Conservation (phyloP, 257 asterid species). For the Paraleonurus japonicus region DNA sequence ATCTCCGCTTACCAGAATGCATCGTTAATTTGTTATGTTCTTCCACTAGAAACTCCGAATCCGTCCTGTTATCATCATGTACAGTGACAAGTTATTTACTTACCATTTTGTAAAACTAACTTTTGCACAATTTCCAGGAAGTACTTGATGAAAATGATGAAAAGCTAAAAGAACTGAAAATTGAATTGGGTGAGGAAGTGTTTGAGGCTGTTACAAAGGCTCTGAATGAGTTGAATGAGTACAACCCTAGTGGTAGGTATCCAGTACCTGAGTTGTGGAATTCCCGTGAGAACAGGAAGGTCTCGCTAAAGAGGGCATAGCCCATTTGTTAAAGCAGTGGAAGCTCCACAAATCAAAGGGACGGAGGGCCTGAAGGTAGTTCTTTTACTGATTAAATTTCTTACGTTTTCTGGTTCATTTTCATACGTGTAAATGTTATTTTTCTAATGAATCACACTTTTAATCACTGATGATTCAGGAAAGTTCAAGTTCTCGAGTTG, state of each 20-base stretch:
- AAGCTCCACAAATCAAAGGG: conserved; percentile 33
- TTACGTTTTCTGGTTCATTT: not conserved
- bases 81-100: not conserved
- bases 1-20: not conserved
- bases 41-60: not conserved
- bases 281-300: conserved; percentile 36
- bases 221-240: conserved; percentile 48
- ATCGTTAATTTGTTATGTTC: not conserved
- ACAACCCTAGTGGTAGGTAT: conserved; percentile 67
- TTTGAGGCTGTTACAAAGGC: conserved; percentile 39
- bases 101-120: not conserved
- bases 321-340: conserved; percentile 45
- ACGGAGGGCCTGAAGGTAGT: conserved; percentile 32
- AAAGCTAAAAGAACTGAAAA: conserved; percentile 43
- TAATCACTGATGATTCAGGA: conserved; percentile 9
- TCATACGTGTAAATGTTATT: not conserved
- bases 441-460: not conserved
- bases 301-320: conserved; percentile 41
- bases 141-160: conserved; percentile 49
- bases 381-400: conserved; percentile 1
- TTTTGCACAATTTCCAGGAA: conserved; percentile 34
- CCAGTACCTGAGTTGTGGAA: conserved; percentile 60
- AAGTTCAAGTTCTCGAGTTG: not conserved
- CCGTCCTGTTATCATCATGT: not conserved
- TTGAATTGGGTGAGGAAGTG: conserved; percentile 41